Evolutionary conservation across 768 basidiomycete species (phyloP).

Genomic region (Rhodosporidiobolus odoratus): DNA sequence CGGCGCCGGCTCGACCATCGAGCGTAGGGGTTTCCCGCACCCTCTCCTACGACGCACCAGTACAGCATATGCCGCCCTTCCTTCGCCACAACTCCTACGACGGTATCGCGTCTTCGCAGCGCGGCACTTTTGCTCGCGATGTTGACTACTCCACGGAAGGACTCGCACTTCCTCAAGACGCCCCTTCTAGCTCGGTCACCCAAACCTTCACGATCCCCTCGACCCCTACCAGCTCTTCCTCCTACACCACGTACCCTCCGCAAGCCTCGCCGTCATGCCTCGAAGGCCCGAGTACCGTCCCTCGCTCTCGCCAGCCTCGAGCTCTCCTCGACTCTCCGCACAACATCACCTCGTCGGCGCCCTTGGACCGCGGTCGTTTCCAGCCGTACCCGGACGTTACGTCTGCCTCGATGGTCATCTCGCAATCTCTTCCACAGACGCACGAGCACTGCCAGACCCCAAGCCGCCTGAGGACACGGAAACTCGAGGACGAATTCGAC

Average conservation of each 20-base stretch:
- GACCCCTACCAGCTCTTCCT: no score
- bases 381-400: slow-evolving; percentile 16
- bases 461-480: slow-evolving; percentile 1
- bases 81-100: background rate
- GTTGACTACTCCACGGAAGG: background rate
- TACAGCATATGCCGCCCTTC: background rate
- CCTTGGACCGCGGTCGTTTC: slow-evolving; percentile 19
- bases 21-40: background rate
- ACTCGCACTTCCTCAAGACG: background rate
- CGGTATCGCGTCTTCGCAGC: background rate
- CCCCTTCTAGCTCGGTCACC: no score
- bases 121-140: background rate
- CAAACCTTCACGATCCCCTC: no score
- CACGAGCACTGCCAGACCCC: slow-evolving; percentile 6
- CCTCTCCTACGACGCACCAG: slow-evolving; percentile 6
- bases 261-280: background rate
- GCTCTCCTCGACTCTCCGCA: slow-evolving; percentile 18
- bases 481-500: background rate
- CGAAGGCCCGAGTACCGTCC: background rate
- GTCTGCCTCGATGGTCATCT: background rate
- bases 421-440: slow-evolving; percentile 24
- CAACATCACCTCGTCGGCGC: slow-evolving; percentile 7
- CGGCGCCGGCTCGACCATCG: background rate
- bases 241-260: background rate
- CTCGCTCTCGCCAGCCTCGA: no score